Evolutionary conservation across 2,329 filamentous ascomycete species (phyloP).

Genomic region (Ascochyta viciae-villosae): DNA sequence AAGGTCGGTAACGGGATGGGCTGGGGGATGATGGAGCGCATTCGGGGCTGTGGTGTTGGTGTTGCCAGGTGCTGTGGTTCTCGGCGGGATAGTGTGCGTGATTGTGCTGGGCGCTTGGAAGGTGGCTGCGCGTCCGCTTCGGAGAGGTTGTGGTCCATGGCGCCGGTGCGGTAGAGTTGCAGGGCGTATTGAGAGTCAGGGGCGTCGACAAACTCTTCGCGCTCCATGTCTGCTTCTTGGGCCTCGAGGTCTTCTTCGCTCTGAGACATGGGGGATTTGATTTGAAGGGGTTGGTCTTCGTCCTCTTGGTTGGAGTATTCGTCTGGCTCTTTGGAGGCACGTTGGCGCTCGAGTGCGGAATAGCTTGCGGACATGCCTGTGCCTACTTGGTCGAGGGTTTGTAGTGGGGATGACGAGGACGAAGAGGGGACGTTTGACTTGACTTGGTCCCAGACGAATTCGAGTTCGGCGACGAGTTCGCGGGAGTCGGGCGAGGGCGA

Average conservation of each 20-base stretch:
- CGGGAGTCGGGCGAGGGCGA: constrained; percentile 82
- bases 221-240: constrained; percentile 38
- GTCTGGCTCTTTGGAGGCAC: constrained; percentile 16
- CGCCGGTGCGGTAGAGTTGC: constrained; percentile 7
- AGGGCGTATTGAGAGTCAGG: constrained; percentile 54
- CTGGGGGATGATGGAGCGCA: constrained; percentile 25
- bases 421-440: constrained; percentile 79
- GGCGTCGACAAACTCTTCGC: constrained; percentile 58
- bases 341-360: constrained; percentile 19
- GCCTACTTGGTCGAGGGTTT: constrained; percentile 45
- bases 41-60: constrained; percentile 28
- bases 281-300: constrained; percentile 51
- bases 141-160: constrained; percentile 35
- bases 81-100: background rate
- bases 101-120: constrained; percentile 20
- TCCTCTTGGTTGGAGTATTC: constrained; percentile 18
- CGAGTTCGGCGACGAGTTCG: constrained; percentile 90
- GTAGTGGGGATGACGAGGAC: constrained; percentile 53
- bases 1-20: constrained; percentile 29
- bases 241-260: constrained; percentile 62
- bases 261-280: constrained; percentile 87
- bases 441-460: constrained; percentile 99
- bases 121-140: constrained; percentile 29
- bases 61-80: constrained; percentile 20
- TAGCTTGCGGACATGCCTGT: constrained; percentile 41